A percentile compares a stretch with the other conserved stretches of the same genome.
Evolutionary conservation across 768 basidiomycete genomes (phyloP).

Genomic region (Macrolepiota albuminosa): DNA sequence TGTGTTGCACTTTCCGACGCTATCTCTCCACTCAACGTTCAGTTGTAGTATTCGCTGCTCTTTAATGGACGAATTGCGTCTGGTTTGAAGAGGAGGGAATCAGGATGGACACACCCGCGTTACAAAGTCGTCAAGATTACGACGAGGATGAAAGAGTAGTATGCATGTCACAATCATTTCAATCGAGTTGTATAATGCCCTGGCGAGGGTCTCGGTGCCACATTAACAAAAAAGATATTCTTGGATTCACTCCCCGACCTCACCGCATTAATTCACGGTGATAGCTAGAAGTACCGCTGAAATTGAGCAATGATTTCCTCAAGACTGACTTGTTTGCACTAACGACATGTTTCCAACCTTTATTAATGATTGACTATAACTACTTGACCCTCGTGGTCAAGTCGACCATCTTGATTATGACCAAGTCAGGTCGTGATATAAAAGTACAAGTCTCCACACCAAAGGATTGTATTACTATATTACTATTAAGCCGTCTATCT

Average conservation of each 20-base stretch:
- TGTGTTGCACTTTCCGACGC: constrained; percentile 55
- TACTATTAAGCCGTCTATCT: no score
- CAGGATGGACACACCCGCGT: neutral
- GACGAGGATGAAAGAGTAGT: neutral
- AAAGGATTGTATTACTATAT: neutral
- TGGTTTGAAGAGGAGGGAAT: neutral
- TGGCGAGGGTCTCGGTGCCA: neutral
- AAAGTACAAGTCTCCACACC: neutral
- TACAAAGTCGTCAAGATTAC: neutral
- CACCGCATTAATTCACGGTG: neutral
- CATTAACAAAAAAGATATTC: neutral
- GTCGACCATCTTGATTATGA: neutral
- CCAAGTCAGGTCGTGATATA: neutral
- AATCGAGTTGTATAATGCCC: neutral
- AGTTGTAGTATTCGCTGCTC: neutral
- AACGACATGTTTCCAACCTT: neutral
- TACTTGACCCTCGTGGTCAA: neutral
- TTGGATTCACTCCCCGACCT: neutral
- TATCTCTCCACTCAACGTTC: constrained; percentile 55
- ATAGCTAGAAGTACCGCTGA: neutral
- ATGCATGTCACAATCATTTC: neutral
- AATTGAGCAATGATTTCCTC: neutral
- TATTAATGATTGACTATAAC: neutral
- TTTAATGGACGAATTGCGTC: neutral
- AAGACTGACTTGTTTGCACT: neutral